Evolutionary conservation across 2,329 filamentous ascomycete species (phyloP).

Genomic region (Elsinoe fawcettii): DNA sequence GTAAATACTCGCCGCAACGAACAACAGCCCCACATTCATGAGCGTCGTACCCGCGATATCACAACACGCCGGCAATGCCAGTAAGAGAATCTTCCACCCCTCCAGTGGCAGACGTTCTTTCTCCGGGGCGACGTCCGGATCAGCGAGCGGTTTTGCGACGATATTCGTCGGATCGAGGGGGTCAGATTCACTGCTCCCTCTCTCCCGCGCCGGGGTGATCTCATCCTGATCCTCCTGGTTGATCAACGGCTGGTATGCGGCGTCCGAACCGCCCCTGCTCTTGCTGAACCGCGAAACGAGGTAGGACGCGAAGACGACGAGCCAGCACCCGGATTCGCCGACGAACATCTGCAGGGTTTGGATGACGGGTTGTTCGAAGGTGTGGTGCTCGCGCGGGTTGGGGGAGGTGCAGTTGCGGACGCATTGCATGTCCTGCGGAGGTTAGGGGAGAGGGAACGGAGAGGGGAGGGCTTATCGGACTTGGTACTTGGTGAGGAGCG

Average conservation of each 20-base stretch:
- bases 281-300: slow-evolving; percentile 49
- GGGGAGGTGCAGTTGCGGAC: slow-evolving; percentile 75
- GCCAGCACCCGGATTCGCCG: slow-evolving; percentile 92
- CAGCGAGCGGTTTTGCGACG: slow-evolving; percentile 47
- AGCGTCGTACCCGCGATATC: slow-evolving; percentile 93
- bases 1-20: slow-evolving; percentile 93
- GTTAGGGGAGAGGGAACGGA: slow-evolving; percentile 17
- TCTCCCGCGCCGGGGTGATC: neutral
- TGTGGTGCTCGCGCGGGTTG: slow-evolving; percentile 56
- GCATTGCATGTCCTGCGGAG: slow-evolving; percentile 81
- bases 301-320: slow-evolving; percentile 67
- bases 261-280: neutral
- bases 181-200: slow-evolving; percentile 12
- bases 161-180: slow-evolving; percentile 32
- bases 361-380: slow-evolving; percentile 91
- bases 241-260: slow-evolving; percentile 16
- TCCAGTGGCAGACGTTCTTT: slow-evolving; percentile 48
- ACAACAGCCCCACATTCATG: slow-evolving; percentile 91
- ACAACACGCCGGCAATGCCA: slow-evolving; percentile 81
- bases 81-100: slow-evolving; percentile 63
- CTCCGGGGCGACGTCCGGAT: slow-evolving; percentile 21
- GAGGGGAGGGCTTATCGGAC: slow-evolving; percentile 37
- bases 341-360: slow-evolving; percentile 98
- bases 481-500: slow-evolving; percentile 92
- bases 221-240: slow-evolving; percentile 16